A percentile compares a stretch with the other conserved stretches of the same genome.
Evolutionary conservation across 2,329 filamentous ascomycete species (phyloP).

Genomic region (Talaromyces amestolkiae): DNA sequence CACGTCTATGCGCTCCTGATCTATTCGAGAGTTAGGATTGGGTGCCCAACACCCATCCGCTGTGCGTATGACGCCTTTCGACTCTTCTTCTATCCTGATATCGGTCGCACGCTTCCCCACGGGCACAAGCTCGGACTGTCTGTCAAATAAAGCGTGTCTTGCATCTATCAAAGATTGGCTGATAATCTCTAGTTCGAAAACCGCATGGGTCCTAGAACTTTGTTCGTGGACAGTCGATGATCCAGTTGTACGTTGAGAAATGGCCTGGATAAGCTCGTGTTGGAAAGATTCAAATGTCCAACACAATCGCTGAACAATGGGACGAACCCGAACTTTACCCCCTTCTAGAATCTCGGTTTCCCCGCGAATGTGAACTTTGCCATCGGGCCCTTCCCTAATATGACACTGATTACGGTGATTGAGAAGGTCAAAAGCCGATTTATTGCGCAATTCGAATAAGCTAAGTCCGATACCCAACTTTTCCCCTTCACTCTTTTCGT

Average conservation of each 20-base stretch:
- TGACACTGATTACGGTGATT: constrained; percentile 40
- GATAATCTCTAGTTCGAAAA: constrained; percentile 45
- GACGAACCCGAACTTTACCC: constrained; percentile 44
- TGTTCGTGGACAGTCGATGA: constrained; percentile 45
- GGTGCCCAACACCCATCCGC: constrained; percentile 34
- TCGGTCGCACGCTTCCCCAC: constrained; percentile 45
- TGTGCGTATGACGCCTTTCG: constrained; percentile 28
- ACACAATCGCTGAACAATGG: constrained; percentile 29
- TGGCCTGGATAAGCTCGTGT: constrained; percentile 28
- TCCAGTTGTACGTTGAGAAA: constrained; percentile 35
- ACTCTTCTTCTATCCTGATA: constrained; percentile 41
- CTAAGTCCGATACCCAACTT: constrained; percentile 40
- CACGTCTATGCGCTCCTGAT: constrained; percentile 42
- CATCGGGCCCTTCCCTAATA: constrained; percentile 43
- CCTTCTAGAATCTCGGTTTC: constrained; percentile 41
- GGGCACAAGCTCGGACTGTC: constrained; percentile 47
- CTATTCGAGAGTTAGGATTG: constrained; percentile 35
- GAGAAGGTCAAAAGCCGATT: constrained; percentile 44
- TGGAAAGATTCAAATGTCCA: constrained; percentile 38
- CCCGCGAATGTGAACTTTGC: constrained; percentile 42
- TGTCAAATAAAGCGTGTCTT: constrained; percentile 39
- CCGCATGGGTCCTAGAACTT: constrained; percentile 47
- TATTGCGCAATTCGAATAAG: constrained; percentile 45
- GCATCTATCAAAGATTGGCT: constrained; percentile 37
- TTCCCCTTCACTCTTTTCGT: constrained; percentile 17